Evolutionary conservation across 441 rosid species (phyloP), one percentile per base, ranked within the genome.

Genomic region (Breynia disticha): DNA sequence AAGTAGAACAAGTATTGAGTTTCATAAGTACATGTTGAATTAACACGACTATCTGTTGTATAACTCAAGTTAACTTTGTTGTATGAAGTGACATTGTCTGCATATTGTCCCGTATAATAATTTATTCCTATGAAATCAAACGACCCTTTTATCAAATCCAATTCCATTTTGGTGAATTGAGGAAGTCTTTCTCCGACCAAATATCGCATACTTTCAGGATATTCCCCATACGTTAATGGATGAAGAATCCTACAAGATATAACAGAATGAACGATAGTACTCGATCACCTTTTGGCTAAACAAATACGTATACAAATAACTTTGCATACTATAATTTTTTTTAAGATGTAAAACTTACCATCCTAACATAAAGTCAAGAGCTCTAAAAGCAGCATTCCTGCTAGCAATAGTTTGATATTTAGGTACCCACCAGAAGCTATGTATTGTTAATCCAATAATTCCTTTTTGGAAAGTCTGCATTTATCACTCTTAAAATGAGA

Each of bases 71-170:
- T 63, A 41, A 39, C 52, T 13, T 3, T 39, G 38, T 19, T 7
- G 11, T 42, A 24, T 14, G 56, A n/a, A 12, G 47, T 46, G 20
- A 48, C 19, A 11, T 38, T 45, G 11, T 65, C 44, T n/a, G 65
- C 76, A 55, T 75, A 81, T 5, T 16, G 11, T 8, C 82, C 51
- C 1, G 69, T 61, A 22, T 78, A 75, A 46, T 75, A 75, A 55
- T 73, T 75, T 38, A 70, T 22, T n/a, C 78, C 76, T 1, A 78
- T 39, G 56, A 78, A 78, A 68, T 75, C 80, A 50, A 49, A 62
- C 0, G 83, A 70, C 11, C 68, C 73, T 53, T 54, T 61, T 13
- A 75, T 19, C 48, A 61, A 5, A 17, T 46, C 22, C 0, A 72
- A 65, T 54, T 79, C 54, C 46, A 50, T 55, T 13, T 50, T 6